Evolutionary conservation across 1,284 basidiomycete genomes (phyloP), one percentile per base, ranked within the genome.

Genomic region (Sanghuangporus sanghuang): DNA sequence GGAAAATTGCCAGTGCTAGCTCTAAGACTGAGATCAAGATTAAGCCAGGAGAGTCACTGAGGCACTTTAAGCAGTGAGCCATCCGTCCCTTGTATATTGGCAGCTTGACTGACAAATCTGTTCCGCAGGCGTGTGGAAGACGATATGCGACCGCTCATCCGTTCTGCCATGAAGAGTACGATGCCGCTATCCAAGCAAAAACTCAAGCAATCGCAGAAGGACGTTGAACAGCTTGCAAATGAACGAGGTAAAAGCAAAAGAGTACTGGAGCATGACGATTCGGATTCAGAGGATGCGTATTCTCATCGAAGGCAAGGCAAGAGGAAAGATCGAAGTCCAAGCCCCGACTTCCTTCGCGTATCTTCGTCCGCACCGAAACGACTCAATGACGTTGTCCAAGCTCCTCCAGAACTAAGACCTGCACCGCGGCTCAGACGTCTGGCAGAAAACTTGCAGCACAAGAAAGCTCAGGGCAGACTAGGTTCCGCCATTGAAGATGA

Each of bases 11-110:
- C 21, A 65, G 66, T n/a, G 16, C 44, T n/a, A 46, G 6, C 21
- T 16, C 44, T n/a, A 69, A 60, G 38, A 64, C 66, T 6, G 67
- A 69, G 14, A 71, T 87, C 49, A 76, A 71, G 58, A 90, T 90
- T 44, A 77, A 80, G 65, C 82, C 85, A 1, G 85, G 86, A 50
- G 90, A 92, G 73, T 85, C 88, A 1, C 78, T 91, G 59, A 78
- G 81, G 57, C 86, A 90, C 75, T 92, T 90, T 72, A 88, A 89
- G 71, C 78, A 83, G 90, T 89, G 69, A 63, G 84, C 75, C 9
- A 50, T 64, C 12, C 48, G 18, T 52, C 8, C n/a, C 18, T 50
- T 39, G 57, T 44, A 50, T 23, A 66, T 62, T 58, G 58, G n/a
- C n/a, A 57, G 58, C 44, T 4, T 54, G 1, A 21, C 35, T 58